phyloP scores from a whole-genome alignment of 169 alveolate genomes.

The Plasmodium cynomolgi region DNA sequence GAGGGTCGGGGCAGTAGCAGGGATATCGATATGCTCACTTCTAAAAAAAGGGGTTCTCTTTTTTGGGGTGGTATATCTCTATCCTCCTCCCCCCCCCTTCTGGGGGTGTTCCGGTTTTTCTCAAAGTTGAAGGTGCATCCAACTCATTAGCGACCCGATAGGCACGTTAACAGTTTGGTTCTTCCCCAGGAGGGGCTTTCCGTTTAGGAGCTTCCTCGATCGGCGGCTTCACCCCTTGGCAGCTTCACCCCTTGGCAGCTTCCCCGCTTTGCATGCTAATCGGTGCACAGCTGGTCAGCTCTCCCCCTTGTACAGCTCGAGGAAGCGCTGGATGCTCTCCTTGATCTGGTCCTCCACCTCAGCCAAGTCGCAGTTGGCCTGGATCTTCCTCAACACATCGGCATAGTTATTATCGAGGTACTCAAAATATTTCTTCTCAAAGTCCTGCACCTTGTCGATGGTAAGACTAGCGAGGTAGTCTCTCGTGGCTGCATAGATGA shows the following conservation, averaged over 20 bases:
- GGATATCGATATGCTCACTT: background rate
- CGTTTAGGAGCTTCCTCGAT: background rate
- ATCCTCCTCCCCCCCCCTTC: background rate
- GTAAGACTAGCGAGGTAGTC: slow-evolving; percentile 84
- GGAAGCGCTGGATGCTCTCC: slow-evolving; percentile 39
- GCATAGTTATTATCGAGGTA: slow-evolving; percentile 29
- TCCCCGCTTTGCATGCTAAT: too few relatives aligned
- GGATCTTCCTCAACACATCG: slow-evolving; percentile 39
- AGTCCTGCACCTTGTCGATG: slow-evolving; percentile 82
- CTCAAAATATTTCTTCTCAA: slow-evolving; percentile 67
- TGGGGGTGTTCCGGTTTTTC: background rate
- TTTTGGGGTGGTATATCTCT: background rate
- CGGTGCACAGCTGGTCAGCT: background rate
- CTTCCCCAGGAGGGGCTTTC: background rate
- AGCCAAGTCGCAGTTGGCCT: slow-evolving; percentile 33
- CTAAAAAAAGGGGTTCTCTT: background rate
- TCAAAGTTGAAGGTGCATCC: too few relatives aligned
- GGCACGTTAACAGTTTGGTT: background rate
- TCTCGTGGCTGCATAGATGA: slow-evolving; percentile 88
- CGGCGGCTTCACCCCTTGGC: background rate
- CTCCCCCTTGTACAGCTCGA: slow-evolving; percentile 39
- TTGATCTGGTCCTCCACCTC: slow-evolving; percentile 68
- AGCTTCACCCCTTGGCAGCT: too few relatives aligned
- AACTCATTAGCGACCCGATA: background rate
- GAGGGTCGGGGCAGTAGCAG: background rate